Conservation (phyloP, 2,329 filamentous ascomycete species). For the Cercospora nicotianae region DNA sequence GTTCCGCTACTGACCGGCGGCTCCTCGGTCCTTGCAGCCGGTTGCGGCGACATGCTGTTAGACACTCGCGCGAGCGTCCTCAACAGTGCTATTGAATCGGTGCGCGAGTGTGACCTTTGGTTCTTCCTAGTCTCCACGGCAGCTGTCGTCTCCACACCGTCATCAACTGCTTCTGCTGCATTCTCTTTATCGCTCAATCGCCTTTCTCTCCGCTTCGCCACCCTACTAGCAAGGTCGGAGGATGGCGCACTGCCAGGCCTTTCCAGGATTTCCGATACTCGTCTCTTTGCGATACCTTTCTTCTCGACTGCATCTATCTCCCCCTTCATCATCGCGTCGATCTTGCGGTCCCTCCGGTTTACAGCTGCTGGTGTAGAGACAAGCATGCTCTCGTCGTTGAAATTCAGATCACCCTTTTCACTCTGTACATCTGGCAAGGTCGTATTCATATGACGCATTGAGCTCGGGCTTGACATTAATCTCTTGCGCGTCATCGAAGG, state of each 20-base stretch:
- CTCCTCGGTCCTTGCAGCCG: neutral
- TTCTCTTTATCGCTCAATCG: conserved; percentile 20
- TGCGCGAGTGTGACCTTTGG: conserved; percentile 35
- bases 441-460: conserved; percentile 32
- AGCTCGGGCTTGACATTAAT: conserved; percentile 26
- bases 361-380: conserved; percentile 48
- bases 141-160: neutral
- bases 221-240: conserved; percentile 13
- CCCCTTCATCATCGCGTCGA: conserved; percentile 47
- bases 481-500: conserved; percentile 38
- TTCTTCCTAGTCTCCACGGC: neutral
- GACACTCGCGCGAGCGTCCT: conserved; percentile 48
- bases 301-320: conserved; percentile 45
- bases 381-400: conserved; percentile 49
- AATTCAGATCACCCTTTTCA: conserved; percentile 43
- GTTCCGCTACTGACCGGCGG: neutral
- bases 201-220: conserved; percentile 12
- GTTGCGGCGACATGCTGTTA: conserved; percentile 47
- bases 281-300: conserved; percentile 20
- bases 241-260: conserved; percentile 18
- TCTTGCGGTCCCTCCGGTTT: conserved; percentile 36
- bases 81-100: conserved; percentile 50
- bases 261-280: conserved; percentile 8
- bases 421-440: conserved; percentile 29
- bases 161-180: neutral